Conservation (phyloP, 2,329 filamentous ascomycete genomes). For the Penicillium sp. region DNA sequence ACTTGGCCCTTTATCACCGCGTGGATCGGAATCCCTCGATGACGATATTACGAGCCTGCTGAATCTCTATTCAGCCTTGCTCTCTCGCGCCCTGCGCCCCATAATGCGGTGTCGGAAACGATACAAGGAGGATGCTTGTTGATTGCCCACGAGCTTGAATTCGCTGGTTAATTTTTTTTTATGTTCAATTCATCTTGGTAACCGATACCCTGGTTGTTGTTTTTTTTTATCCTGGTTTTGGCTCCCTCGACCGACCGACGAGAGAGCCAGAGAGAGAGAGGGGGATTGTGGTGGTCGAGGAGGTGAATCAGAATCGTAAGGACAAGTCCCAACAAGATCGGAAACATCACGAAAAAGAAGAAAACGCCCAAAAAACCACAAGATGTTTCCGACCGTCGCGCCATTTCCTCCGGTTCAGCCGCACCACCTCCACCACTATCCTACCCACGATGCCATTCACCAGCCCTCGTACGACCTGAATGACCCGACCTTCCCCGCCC, state of each 20-base stretch:
- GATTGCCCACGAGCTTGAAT: slow-evolving; percentile 28
- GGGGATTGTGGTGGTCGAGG: slow-evolving; percentile 18
- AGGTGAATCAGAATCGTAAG: slow-evolving; percentile 1
- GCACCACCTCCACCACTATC: slow-evolving; percentile 39
- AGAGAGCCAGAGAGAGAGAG: slow-evolving; percentile 7
- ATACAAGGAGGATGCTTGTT: slow-evolving; percentile 44
- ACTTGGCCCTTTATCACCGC: slow-evolving; percentile 8
- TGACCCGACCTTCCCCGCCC: slow-evolving; percentile 24
- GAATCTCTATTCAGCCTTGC: slow-evolving; percentile 2
- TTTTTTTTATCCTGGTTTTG: neutral
- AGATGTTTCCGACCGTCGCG: slow-evolving; percentile 53
- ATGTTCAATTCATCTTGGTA: neutral
- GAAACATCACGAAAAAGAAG: neutral
- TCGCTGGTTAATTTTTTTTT: neutral
- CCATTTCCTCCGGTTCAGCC: slow-evolving; percentile 45
- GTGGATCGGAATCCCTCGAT: slow-evolving; percentile 6
- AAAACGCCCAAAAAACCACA: slow-evolving; percentile 16
- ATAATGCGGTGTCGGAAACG: slow-evolving; percentile 50
- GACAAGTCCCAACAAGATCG: neutral
- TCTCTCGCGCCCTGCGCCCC: slow-evolving; percentile 18
- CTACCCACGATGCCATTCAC: slow-evolving; percentile 30
- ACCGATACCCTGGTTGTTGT: neutral
- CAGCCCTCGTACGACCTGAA: slow-evolving; percentile 33
- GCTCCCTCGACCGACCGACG: slow-evolving; percentile 11
- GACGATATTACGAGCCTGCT: slow-evolving; percentile 15